Percentiles rank a stretch among this genome's conserved stretches.
phyloP scores from a whole-genome alignment of 345 rosid species.

The Murraya koenigii region DNA sequence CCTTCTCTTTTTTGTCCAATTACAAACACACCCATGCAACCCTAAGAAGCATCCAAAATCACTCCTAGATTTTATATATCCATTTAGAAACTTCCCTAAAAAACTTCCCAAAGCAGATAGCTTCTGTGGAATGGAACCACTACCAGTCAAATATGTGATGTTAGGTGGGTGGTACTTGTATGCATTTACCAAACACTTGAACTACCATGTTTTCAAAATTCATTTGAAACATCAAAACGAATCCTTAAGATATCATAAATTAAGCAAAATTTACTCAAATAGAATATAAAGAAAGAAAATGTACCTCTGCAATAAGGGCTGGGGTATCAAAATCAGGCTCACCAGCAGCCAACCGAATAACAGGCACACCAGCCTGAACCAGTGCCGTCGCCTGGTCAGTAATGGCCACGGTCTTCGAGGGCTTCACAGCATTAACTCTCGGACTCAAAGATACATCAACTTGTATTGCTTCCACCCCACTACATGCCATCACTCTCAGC shows the following conservation, averaged over 20 bases:
- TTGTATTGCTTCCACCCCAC: slow-evolving; percentile 34
- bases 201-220: background rate
- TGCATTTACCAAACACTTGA: background rate
- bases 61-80: background rate
- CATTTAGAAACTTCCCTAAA: too few species aligned
- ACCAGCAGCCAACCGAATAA: slow-evolving; percentile 92
- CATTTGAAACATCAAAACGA: too few species aligned
- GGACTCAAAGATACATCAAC: slow-evolving; percentile 79
- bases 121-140: too few species aligned
- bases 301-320: slow-evolving; percentile 65
- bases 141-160: too few species aligned
- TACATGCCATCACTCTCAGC: slow-evolving; percentile 45
- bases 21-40: background rate
- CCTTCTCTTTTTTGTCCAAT: background rate
- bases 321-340: slow-evolving; percentile 99
- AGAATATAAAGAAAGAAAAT: background rate
- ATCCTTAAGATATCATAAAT: background rate
- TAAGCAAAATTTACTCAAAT: background rate
- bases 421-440: slow-evolving; percentile 75
- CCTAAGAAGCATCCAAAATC: background rate
- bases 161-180: too few species aligned
- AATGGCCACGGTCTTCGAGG: slow-evolving; percentile 91
- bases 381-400: slow-evolving; percentile 94
- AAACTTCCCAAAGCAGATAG: too few species aligned
- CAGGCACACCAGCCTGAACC: slow-evolving; percentile 80